Percentiles rank a stretch among this genome's conserved stretches.
Conservation (phyloP, 257 asterid species). For the Fraxinus anomala region DNA sequence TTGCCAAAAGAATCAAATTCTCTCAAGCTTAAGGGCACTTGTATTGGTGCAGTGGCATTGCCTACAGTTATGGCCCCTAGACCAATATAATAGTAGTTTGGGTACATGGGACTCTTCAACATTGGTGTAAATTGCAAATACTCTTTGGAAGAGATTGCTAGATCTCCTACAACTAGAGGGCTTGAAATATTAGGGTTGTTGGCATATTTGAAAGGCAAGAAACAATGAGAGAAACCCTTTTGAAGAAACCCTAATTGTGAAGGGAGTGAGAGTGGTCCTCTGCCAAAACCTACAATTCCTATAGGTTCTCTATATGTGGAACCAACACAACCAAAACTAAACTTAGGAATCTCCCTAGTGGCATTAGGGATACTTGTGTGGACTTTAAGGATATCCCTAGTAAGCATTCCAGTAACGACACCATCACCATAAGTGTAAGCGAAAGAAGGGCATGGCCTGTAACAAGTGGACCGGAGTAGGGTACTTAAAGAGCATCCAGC, state of each 20-base stretch:
- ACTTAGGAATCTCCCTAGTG: constrained; percentile 43
- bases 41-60: constrained; percentile 24
- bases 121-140: constrained; percentile 66
- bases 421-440: constrained; percentile 77
- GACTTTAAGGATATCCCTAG: constrained; percentile 56
- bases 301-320: constrained; percentile 63
- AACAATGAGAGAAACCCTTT: constrained; percentile 75
- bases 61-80: constrained; percentile 54
- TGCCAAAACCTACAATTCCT: constrained; percentile 78
- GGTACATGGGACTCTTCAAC: constrained; percentile 56
- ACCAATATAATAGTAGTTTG: constrained; percentile 69
- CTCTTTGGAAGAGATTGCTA: constrained; percentile 62
- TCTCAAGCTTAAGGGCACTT: constrained; percentile 48
- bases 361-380: constrained; percentile 40
- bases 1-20: constrained; percentile 59
- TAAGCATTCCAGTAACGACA: constrained; percentile 51
- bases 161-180: constrained; percentile 65
- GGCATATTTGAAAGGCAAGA: constrained; percentile 70
- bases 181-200: constrained; percentile 69
- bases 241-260: constrained; percentile 68
- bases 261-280: constrained; percentile 72
- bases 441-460: constrained; percentile 78
- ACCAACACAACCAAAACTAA: constrained; percentile 67
- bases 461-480: constrained; percentile 46
- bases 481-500: constrained; percentile 64